phyloP scores from a whole-genome alignment of 768 basidiomycete genomes.

The Mrakia blollopis region DNA sequence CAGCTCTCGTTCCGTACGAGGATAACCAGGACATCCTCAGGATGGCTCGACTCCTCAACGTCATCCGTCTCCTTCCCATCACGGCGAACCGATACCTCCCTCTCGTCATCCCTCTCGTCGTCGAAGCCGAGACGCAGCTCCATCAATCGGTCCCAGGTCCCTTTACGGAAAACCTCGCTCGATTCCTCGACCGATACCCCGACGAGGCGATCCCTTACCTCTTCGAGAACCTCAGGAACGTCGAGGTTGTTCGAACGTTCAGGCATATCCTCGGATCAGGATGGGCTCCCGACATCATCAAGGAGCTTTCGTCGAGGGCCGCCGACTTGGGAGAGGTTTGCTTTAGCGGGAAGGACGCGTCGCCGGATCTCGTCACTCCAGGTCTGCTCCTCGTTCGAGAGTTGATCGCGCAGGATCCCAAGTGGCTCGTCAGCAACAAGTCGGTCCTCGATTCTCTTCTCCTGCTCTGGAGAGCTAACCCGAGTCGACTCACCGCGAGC shows the following conservation, averaged over 20 bases:
- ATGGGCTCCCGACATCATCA: constrained; percentile 60
- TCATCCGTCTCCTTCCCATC: constrained; percentile 91
- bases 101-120: constrained; percentile 76
- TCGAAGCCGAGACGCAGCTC: constrained; percentile 85
- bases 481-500: constrained; percentile 31
- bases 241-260: constrained; percentile 74
- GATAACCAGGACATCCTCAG: constrained; percentile 90
- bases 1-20: constrained; percentile 68
- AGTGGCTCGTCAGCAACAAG: constrained; percentile 66
- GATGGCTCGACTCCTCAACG: constrained; percentile 89
- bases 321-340: constrained; percentile 44
- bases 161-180: constrained; percentile 86
- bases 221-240: constrained; percentile 67
- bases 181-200: constrained; percentile 87
- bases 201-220: constrained; percentile 80
- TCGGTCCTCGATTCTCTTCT: constrained; percentile 68
- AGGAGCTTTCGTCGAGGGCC: constrained; percentile 43
- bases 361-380: constrained; percentile 56
- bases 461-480: constrained; percentile 57
- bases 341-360: constrained; percentile 38
- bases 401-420: constrained; percentile 59
- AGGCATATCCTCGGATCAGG: constrained; percentile 74
- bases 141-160: constrained; percentile 84
- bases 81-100: constrained; percentile 89
- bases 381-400: constrained; percentile 74